Percentiles rank a stretch among this genome's conserved stretches.
Evolutionary conservation across 768 basidiomycete genomes (phyloP).

Genomic region (Collybia sordida): DNA sequence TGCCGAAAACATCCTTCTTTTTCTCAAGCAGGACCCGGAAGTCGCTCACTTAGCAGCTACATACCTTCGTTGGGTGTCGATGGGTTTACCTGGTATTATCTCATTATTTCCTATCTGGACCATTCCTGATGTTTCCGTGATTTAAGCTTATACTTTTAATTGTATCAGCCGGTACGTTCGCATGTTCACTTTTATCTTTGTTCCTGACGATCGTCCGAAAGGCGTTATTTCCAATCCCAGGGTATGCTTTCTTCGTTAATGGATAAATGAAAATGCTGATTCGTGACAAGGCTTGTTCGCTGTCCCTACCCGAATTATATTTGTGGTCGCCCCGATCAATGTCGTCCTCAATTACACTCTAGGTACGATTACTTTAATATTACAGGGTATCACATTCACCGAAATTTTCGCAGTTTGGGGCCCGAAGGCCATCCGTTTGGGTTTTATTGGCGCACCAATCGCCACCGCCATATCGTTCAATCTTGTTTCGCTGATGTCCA

Average conservation of each 20-base stretch:
- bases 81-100: slow-evolving; percentile 70
- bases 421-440: slow-evolving; percentile 71
- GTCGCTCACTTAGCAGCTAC: slow-evolving; percentile 75
- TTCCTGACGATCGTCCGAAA: slow-evolving; percentile 16
- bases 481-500: slow-evolving; percentile 64
- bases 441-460: slow-evolving; percentile 91
- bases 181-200: slow-evolving; percentile 2
- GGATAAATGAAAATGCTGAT: slow-evolving; percentile 1
- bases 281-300: slow-evolving; percentile 62
- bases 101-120: slow-evolving; percentile 5
- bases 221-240: slow-evolving; percentile 83
- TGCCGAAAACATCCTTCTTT: slow-evolving; percentile 75
- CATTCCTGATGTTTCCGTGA: background rate
- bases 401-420: slow-evolving; percentile 65
- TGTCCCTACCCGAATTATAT: slow-evolving; percentile 81
- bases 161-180: slow-evolving; percentile 42
- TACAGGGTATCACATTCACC: background rate
- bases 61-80: slow-evolving; percentile 74
- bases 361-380: slow-evolving; percentile 41
- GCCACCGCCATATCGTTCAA: slow-evolving; percentile 90
- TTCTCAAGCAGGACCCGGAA: slow-evolving; percentile 77
- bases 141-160: slow-evolving; percentile 50
- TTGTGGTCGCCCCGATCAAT: slow-evolving; percentile 85
- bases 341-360: slow-evolving; percentile 79
- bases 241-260: slow-evolving; percentile 33